phyloP scores from a whole-genome alignment of 2,329 filamentous ascomycete genomes.

The Furcasterigmium sp. region DNA sequence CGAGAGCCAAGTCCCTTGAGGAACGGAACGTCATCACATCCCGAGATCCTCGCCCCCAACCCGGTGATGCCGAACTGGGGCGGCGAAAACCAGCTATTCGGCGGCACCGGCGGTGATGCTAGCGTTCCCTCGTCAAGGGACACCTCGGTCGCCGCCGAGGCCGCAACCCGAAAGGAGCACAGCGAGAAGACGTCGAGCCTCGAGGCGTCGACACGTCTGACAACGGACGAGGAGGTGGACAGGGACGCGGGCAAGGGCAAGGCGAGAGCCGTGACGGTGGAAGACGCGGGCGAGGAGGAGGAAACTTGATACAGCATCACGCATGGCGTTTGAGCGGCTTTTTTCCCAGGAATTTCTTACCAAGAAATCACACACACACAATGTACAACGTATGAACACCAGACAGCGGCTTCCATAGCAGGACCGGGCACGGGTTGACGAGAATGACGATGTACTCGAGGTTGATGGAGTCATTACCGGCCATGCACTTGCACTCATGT shows the following conservation, averaged over 20 bases:
- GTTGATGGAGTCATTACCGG: too few relatives aligned
- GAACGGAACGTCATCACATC: neutral
- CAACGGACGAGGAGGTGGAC: too few relatives aligned
- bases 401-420: too few relatives aligned
- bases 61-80: conserved; percentile 47
- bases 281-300: conserved; percentile 35
- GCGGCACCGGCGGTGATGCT: conserved; percentile 15
- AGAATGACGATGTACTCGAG: neutral
- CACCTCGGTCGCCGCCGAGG: conserved; percentile 2
- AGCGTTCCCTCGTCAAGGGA: neutral
- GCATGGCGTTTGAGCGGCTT: neutral
- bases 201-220: too few relatives aligned
- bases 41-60: conserved; percentile 37
- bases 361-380: too few relatives aligned
- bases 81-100: conserved; percentile 43
- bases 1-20: neutral
- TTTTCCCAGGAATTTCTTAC: neutral
- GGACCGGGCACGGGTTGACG: too few relatives aligned
- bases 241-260: conserved; percentile 39
- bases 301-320: conserved; percentile 12
- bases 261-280: conserved; percentile 39
- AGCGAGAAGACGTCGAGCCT: conserved; percentile 3
- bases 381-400: too few relatives aligned
- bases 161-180: conserved; percentile 1
- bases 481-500: too few relatives aligned